Evolutionary conservation across 345 rosid genomes (phyloP), one percentile per base, ranked within the genome.

Genomic region (Ceriops decandra): DNA sequence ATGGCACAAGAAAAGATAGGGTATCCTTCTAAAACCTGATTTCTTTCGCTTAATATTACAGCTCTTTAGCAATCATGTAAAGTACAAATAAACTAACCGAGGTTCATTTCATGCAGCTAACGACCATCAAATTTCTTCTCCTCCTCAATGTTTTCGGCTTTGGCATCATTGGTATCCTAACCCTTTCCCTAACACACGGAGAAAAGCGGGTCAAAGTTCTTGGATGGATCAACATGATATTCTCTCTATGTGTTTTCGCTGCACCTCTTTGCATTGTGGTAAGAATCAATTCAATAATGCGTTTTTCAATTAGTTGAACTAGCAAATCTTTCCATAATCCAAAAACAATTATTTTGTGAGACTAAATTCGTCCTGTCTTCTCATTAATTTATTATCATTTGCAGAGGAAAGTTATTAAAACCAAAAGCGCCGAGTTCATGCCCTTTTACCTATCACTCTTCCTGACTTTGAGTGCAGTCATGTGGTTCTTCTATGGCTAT

Each of bases 401-500:
- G 72, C 90, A 95, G 99, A 85, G 90, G 66, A 90, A 90, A 82
- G 96, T 95, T 4, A 85, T 92, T 32, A 79, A 72, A 69, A 95
- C 98, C 6, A 92, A 77, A 72, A 92, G 97, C 52, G 97, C 81
- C 7, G 97, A 92, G 82, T 95, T 62, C 77, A 90, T 90, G 98
- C 96, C 96, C 3, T 83, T 90, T 11, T 57, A 77, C 27, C 77
- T 95, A 27, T 90, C 99, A 5, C 61, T 87, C 70, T 92, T 85
- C 79, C 92, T 95, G 58, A 90, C 99, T 1, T 42, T 92, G 28
- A 84, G 91, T 28, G 97, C 99, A 19, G 85, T 90, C 69, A 79
- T 86, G 83, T 95, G 99, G 99, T 90, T 95, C 84, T 82, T 85
- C 74, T 90, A 92, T 27, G 99, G 99, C 0, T 83, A 85, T 74